phyloP scores from a whole-genome alignment of 108 stramenopile genomes.

The Parietichytrium sp. region DNA sequence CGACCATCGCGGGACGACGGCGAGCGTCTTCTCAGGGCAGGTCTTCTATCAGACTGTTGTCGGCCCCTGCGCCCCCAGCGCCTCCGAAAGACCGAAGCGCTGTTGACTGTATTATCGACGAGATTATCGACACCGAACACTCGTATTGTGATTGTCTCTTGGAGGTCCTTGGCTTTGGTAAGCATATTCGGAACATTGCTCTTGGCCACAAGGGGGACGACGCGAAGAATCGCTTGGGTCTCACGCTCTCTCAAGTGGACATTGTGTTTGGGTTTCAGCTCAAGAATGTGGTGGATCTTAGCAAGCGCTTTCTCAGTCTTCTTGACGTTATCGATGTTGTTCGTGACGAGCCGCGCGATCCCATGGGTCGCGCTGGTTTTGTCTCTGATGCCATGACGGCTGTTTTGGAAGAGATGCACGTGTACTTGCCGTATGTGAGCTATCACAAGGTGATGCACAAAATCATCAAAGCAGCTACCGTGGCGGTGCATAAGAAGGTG shows the following conservation, averaged over 20 bases:
- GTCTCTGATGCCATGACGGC: constrained; percentile 8
- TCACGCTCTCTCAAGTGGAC: not conserved
- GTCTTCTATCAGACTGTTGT: too few species aligned
- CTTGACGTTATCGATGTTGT: constrained; percentile 23
- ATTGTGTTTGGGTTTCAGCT: constrained; percentile 12
- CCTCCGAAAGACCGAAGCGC: too few species aligned
- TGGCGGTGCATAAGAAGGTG: not conserved
- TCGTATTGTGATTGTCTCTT: not conserved
- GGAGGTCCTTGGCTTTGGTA: constrained; percentile 1
- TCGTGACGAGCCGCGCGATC: not conserved
- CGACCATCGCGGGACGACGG: too few species aligned
- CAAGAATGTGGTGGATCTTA: constrained; percentile 10
- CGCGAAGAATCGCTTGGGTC: not conserved
- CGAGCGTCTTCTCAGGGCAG: too few species aligned
- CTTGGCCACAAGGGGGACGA: not conserved
- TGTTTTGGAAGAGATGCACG: constrained; percentile 6
- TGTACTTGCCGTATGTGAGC: constrained; percentile 7
- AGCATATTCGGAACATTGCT: constrained; percentile 10
- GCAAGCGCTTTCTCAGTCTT: not conserved
- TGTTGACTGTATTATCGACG: constrained; percentile 1
- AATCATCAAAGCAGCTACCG: not conserved
- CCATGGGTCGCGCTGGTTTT: not conserved
- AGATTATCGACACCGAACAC: constrained; percentile 32
- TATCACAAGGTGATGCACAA: not conserved
- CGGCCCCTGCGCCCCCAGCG: too few species aligned